Conservation (phyloP, 352 stramenopile species). For the Halophytophthora polymorphica region DNA sequence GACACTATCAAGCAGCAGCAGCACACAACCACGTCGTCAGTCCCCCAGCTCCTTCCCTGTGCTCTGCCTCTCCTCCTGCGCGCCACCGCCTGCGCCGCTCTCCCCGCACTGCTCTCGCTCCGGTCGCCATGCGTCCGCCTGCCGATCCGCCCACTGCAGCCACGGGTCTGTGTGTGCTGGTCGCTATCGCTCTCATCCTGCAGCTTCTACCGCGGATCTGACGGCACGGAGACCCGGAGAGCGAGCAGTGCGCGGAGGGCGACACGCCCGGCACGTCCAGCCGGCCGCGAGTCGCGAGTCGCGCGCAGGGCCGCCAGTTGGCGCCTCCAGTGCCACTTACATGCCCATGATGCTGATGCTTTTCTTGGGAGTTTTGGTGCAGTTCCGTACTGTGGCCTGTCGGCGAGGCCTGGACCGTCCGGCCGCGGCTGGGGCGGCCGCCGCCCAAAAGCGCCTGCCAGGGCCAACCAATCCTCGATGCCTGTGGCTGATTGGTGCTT, state of each 20-base stretch:
- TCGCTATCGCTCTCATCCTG: not conserved
- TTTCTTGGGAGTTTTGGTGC: slow-evolving; percentile 78
- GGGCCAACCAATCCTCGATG: slow-evolving; percentile 72
- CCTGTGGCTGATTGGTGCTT: slow-evolving; percentile 35
- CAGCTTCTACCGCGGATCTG: no score
- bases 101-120: not conserved
- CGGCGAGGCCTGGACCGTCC: slow-evolving; percentile 1
- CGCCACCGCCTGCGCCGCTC: not conserved
- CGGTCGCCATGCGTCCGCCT: no score
- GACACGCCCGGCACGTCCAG: not conserved
- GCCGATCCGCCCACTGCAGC: no score
- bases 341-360: slow-evolving; percentile 77
- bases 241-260: not conserved
- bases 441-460: slow-evolving; percentile 39
- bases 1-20: slow-evolving; percentile 64
- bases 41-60: slow-evolving; percentile 5
- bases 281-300: not conserved
- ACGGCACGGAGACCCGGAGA: no score
- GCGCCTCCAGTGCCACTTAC: slow-evolving; percentile 43
- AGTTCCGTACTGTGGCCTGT: slow-evolving; percentile 77
- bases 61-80: slow-evolving; percentile 3
- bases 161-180: not conserved
- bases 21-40: slow-evolving; percentile 9
- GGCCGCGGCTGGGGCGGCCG: slow-evolving; percentile 11
- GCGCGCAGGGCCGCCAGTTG: not conserved